Base-by-base conservation (phyloP, 2,329 filamentous ascomycete species). In the Microdochium nivale region DNA sequence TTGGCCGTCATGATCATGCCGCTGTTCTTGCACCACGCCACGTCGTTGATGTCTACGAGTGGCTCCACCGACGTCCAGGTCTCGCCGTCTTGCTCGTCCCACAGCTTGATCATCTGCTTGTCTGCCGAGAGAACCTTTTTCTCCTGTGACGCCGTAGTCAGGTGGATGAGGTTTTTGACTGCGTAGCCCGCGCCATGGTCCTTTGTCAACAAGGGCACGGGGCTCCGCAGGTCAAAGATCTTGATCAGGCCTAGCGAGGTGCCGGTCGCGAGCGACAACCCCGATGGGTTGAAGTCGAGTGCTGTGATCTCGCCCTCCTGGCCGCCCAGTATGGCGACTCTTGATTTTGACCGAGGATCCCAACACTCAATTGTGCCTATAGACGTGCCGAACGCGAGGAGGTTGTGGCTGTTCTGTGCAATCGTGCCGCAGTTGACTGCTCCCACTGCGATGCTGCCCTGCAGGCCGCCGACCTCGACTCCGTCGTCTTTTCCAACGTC, bases 1-100 rank as follows among this genome's bases (percentile, higher is more conserved):
- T 99, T 99, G 37, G 95, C 94, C 3, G 92, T 97, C 51, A 99
- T 76, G 19, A 99, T 77, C 90, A 99, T 99, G 51, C 94, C 94
- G 25, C 85, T 91, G 60, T 95, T 84, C 57, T 87, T 90, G 65
- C 89, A 90, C 86, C 91, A 96, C 49, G 89, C 90, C 7, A 99
- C 90, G 55, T 89, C 86, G 68, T 97, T 96, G 60, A 99, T 82
- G 65, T 99, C 94, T 7, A 97, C 94, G 8, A 90, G 81, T 2
- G 94, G 94, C 63, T 99, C 94, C 46, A 97, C 88, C 1, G 90
- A 94, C 0, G 94, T 96, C 92, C 94, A 99, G 3, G 92, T 88
- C 23, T 84, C 83, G 52, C 94, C 94, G 53, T 85, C 84, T 32
- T 78, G 73, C 54, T 88, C 83, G 61, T 96, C 90, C 90, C 92